phyloP scores from a whole-genome alignment of 345 rosid species.

The Erucastrum elatum region DNA sequence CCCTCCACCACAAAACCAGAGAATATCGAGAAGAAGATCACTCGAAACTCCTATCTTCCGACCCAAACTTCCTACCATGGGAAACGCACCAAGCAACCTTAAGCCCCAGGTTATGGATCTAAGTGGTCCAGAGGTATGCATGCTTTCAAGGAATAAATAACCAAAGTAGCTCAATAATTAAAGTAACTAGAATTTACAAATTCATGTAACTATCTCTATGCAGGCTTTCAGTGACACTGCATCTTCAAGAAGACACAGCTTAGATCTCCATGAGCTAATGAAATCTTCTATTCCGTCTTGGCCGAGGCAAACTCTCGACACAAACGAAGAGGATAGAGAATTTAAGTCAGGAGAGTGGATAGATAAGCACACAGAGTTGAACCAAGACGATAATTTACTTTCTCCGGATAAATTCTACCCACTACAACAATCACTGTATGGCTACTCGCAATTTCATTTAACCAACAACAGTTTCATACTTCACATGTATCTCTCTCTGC shows the following conservation, averaged over 20 bases:
- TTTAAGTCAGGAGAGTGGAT: slow-evolving; percentile 66
- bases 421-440: slow-evolving; percentile 20
- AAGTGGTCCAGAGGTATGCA: slow-evolving; percentile 71
- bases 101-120: slow-evolving; percentile 57
- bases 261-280: slow-evolving; percentile 67
- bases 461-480: neutral
- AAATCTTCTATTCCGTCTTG: slow-evolving; percentile 60
- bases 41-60: slow-evolving; percentile 48
- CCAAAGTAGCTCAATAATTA: neutral
- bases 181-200: neutral
- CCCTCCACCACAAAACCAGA: slow-evolving; percentile 48
- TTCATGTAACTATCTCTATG: slow-evolving; percentile 2
- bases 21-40: slow-evolving; percentile 45
- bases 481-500: neutral
- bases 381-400: neutral
- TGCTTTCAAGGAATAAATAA: neutral
- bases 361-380: slow-evolving; percentile 44
- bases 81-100: slow-evolving; percentile 39
- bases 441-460: slow-evolving; percentile 32
- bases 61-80: slow-evolving; percentile 48
- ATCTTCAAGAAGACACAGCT: slow-evolving; percentile 58
- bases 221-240: slow-evolving; percentile 46
- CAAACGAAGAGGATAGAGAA: slow-evolving; percentile 59
- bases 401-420: neutral
- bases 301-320: slow-evolving; percentile 43